Evolutionary conservation across 768 basidiomycete species (phyloP).

Genomic region (Kwoniella mangroviensis): DNA sequence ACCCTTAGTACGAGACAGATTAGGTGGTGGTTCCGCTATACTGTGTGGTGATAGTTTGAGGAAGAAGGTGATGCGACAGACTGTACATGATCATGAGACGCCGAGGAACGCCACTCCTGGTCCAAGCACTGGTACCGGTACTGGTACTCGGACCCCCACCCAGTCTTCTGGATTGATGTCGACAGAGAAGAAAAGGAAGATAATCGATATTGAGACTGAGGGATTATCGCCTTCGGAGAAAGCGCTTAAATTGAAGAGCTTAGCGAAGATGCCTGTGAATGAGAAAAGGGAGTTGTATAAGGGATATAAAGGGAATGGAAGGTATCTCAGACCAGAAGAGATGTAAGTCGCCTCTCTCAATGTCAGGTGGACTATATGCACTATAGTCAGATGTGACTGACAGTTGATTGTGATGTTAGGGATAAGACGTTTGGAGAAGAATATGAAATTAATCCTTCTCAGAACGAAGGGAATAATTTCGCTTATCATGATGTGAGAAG

Average conservation of each 20-base stretch:
- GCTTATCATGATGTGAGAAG: constrained; percentile 80
- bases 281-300: constrained; percentile 45
- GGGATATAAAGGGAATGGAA: constrained; percentile 50
- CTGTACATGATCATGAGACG: neutral
- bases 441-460: constrained; percentile 70
- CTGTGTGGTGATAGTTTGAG: neutral
- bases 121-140: neutral
- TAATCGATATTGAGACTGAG: constrained; percentile 19
- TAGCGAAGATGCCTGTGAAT: constrained; percentile 33
- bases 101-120: constrained; percentile 2
- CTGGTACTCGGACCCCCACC: neutral
- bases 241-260: constrained; percentile 29
- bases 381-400: neutral
- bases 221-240: constrained; percentile 42
- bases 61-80: constrained; percentile 16
- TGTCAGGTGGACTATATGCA: too few relatives aligned
- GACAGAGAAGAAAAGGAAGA: constrained; percentile 12
- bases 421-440: constrained; percentile 59
- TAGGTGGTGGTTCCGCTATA: neutral
- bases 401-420: neutral
- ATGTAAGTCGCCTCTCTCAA: constrained; percentile 32
- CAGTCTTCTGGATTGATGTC: neutral
- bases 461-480: constrained; percentile 70
- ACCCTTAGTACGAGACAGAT: constrained; percentile 24
- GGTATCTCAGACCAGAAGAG: constrained; percentile 44